Percentiles rank a stretch among this genome's conserved stretches.
These are phyloP conservation scores for Microcyclospora pomicola DNA, from an alignment of 2,329 filamentous ascomycete species.

Conservation along the genomic window DNA sequence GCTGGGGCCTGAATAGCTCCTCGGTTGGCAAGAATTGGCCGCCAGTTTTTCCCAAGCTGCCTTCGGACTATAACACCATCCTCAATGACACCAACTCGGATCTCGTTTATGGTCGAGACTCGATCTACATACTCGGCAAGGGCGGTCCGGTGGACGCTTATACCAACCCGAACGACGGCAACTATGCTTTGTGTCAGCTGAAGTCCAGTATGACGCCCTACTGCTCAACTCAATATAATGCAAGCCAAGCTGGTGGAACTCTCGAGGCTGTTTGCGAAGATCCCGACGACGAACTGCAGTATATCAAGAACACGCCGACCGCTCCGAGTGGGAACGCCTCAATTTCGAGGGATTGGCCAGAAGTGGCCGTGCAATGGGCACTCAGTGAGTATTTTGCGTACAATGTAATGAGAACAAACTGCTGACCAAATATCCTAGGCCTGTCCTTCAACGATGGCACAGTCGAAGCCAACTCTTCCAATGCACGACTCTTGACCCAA, in stretches of 20 bases:
- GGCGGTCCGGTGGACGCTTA: conserved; percentile 8
- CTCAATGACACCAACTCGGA: conserved; percentile 35
- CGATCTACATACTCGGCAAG: conserved; percentile 55
- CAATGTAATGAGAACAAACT: background rate
- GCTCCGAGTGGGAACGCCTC: conserved; percentile 39
- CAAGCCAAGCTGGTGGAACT: conserved; percentile 38
- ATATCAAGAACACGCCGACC: conserved; percentile 36
- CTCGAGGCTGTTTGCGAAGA: conserved; percentile 51
- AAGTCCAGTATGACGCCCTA: conserved; percentile 48
- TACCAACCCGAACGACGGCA: conserved; percentile 7
- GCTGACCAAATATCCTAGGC: conserved; percentile 3
- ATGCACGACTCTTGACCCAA: conserved; percentile 31
- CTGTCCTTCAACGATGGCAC: conserved; percentile 32
- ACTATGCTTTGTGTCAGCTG: conserved; percentile 56
- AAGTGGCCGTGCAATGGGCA: conserved; percentile 31
- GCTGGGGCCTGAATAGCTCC: conserved; percentile 39
- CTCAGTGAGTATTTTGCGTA: conserved; percentile 15
- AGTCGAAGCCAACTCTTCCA: conserved; percentile 29
- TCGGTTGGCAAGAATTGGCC: conserved; percentile 29
- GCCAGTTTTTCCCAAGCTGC: conserved; percentile 34
- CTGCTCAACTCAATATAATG: conserved; percentile 48
- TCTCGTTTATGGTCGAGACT: conserved; percentile 28
- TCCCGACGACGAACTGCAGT: conserved; percentile 39
- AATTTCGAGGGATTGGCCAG: conserved; percentile 28
- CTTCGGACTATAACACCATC: conserved; percentile 52